Evolutionary conservation across 2,329 filamentous ascomycete genomes (phyloP), one percentile per base, ranked within the genome.

Genomic region (Cytospora schulzeri): DNA sequence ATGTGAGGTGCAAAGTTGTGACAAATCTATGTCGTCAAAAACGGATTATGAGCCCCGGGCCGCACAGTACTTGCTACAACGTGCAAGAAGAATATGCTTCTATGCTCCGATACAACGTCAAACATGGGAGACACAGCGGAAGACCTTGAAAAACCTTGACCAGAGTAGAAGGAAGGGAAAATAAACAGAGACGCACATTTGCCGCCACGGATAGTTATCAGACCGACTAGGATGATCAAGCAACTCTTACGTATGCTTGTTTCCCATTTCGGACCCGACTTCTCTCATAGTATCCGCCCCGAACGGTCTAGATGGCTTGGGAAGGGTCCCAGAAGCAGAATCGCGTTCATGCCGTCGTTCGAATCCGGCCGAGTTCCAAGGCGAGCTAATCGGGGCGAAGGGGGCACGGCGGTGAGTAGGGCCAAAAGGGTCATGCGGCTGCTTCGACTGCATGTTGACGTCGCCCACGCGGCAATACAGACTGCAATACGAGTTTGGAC

Each of bases 371-470:
- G 31, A 56, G 29, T 56, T 26, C 33, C 15, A 24, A n/a, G n/a
- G 14, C n/a, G 14, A 14, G 19, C 53, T 56, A 9, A 15, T 22
- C n/a, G 29, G 26, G 26, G 24, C 15, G 14, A 33, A 55, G 33
- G 51, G 33, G 22, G 19, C 45, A 48, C 45, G 31, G 51, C 8
- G 26, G 51, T 48, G 51, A 61, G 35, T 48, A 24, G 48, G 51
- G 35, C 59, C 17, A 19, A 29, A 24, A 24, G n/a, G 45, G 9
- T 61, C 59, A 61, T 48, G 50, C 52, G 58, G 58, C n/a, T n/a
- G n/a, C n/a, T n/a, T n/a, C n/a, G n/a, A n/a, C 58, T 45, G 41
- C 29, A 38, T 45, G 51, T 61, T 54, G 59, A 55, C 59, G 45
- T 48, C 45, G 45, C 9, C 45, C n/a, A 19, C 9, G n/a, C 45